Evolutionary conservation across 2,329 filamentous ascomycete species (phyloP).

Genomic region (Grosmannia clavigera): DNA sequence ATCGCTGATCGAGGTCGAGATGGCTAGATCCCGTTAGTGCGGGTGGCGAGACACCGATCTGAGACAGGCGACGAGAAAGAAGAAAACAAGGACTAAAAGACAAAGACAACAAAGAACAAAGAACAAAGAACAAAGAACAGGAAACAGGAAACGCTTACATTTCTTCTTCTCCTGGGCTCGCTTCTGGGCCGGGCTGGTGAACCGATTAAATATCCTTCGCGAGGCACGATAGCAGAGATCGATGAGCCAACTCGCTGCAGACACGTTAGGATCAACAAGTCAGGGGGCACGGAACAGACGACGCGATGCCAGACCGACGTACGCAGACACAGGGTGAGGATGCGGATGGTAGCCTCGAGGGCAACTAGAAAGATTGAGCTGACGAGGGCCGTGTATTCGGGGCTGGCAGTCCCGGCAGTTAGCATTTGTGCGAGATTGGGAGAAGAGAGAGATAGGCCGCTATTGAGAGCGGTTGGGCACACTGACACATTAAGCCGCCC

Average conservation of each 20-base stretch:
- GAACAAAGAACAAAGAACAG: slow-evolving; percentile 15
- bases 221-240: slow-evolving; percentile 72
- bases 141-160: slow-evolving; percentile 23
- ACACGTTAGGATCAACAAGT: neutral
- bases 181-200: slow-evolving; percentile 58
- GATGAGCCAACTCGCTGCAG: slow-evolving; percentile 63
- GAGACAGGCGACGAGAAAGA: neutral
- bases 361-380: slow-evolving; percentile 73
- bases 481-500: slow-evolving; percentile 40
- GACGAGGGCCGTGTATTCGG: slow-evolving; percentile 78
- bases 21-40: slow-evolving; percentile 26
- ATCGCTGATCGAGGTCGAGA: slow-evolving; percentile 68
- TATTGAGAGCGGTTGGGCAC: slow-evolving; percentile 1
- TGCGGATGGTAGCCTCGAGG: slow-evolving; percentile 69
- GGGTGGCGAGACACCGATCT: neutral
- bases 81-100: slow-evolving; percentile 17
- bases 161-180: slow-evolving; percentile 57
- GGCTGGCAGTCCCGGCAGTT: slow-evolving; percentile 29
- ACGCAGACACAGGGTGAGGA: slow-evolving; percentile 83
- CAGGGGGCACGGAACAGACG: neutral
- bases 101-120: slow-evolving; percentile 22
- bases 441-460: slow-evolving; percentile 2
- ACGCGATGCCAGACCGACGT: neutral
- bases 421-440: neutral
- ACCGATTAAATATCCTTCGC: slow-evolving; percentile 66